Evolutionary conservation across 2,329 filamentous ascomycete species (phyloP).

Genomic region (Fusarium bulbicola): DNA sequence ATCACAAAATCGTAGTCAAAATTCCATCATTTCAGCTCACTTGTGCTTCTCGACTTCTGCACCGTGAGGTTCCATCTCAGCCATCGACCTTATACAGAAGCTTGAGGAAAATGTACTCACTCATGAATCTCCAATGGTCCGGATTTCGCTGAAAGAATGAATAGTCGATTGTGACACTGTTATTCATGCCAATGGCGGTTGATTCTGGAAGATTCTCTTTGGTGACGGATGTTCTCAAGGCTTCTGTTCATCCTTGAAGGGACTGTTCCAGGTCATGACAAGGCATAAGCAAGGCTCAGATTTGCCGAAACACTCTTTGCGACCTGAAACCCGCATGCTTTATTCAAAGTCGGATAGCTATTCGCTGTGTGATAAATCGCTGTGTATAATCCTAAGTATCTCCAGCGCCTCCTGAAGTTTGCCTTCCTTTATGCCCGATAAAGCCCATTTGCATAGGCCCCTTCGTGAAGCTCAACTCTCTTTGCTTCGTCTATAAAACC

Average conservation of each 20-base stretch:
- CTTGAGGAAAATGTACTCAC: neutral
- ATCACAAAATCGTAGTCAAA: too few relatives aligned
- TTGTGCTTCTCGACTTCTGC: neutral
- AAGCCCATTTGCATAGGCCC: too few relatives aligned
- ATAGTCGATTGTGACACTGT: rapidly evolving
- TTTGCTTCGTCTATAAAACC: neutral
- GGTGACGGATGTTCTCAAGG: neutral
- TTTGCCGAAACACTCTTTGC: rapidly evolving
- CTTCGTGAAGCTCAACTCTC: neutral
- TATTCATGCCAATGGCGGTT: neutral
- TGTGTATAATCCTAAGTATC: neutral
- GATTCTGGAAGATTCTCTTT: neutral
- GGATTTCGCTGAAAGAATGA: neutral
- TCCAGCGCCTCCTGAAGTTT: too few relatives aligned
- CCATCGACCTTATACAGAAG: too few relatives aligned
- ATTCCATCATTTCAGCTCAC: neutral
- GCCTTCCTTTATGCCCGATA: neutral
- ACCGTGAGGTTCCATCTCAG: neutral
- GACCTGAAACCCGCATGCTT: rapidly evolving
- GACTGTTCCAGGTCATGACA: neutral
- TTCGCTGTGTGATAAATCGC: neutral
- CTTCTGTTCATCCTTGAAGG: neutral
- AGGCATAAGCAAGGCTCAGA: neutral
- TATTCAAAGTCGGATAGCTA: neutral
- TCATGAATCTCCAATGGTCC: too few relatives aligned